Evolutionary conservation across 2,329 filamentous ascomycete genomes (phyloP).

Genomic region (Plenodomus biglobosus): DNA sequence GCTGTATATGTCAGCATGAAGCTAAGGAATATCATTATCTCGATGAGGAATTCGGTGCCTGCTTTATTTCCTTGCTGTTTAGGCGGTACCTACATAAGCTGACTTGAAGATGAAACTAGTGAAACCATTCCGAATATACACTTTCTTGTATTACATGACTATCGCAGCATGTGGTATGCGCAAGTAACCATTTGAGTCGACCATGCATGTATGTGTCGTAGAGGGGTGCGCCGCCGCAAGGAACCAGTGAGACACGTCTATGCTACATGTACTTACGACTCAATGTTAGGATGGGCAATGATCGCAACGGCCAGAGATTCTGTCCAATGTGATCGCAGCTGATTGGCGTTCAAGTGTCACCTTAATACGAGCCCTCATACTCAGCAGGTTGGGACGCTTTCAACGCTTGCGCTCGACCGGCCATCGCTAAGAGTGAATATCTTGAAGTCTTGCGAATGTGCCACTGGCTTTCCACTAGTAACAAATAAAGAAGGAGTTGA

Average conservation of each 20-base stretch:
- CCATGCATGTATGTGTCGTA: not conserved
- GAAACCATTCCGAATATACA: not conserved
- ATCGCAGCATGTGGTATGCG: not conserved
- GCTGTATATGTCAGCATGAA: too few species aligned
- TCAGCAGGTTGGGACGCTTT: not conserved
- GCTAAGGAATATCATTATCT: too few species aligned
- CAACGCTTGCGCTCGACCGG: too few species aligned
- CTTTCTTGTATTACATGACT: not conserved
- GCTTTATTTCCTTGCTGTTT: too few species aligned
- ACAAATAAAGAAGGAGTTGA: not conserved
- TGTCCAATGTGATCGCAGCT: not conserved
- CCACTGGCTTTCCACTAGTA: conserved; percentile 4
- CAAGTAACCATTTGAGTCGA: not conserved
- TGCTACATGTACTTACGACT: not conserved
- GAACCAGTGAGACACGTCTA: not conserved
- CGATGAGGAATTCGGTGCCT: too few species aligned
- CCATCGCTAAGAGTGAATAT: not conserved
- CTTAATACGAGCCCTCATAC: not conserved
- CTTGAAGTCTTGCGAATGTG: conserved; percentile 6
- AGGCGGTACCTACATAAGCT: not conserved
- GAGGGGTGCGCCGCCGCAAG: not conserved
- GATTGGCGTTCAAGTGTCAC: not conserved
- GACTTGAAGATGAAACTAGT: not conserved
- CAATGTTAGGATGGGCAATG: not conserved
- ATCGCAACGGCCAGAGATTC: not conserved